phyloP scores from a whole-genome alignment of 768 basidiomycete species.

The Boletus fagicola region DNA sequence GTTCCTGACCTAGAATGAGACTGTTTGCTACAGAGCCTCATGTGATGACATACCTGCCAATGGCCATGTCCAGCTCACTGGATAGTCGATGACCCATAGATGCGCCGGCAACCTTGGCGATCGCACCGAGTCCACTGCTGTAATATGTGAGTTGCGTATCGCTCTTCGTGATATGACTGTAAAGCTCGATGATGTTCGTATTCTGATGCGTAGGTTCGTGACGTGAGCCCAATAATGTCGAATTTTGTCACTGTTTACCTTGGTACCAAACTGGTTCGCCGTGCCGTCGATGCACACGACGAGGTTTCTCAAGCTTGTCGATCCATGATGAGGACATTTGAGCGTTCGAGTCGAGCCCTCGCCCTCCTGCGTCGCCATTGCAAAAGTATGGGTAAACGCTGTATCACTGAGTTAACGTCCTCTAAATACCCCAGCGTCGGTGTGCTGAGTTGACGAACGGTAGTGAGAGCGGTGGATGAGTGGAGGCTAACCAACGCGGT shows the following conservation, averaged over 20 bases:
- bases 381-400: background rate
- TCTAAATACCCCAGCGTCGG: background rate
- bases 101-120: conserved; percentile 24
- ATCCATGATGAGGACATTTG: conserved; percentile 2
- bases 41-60: conserved; percentile 35
- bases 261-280: conserved; percentile 37
- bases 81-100: conserved; percentile 23
- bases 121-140: conserved; percentile 41
- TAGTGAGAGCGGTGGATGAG: background rate
- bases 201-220: conserved; percentile 32
- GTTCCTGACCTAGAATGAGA: conserved; percentile 28
- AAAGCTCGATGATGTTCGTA: conserved; percentile 42
- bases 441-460: background rate
- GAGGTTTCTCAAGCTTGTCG: conserved; percentile 16
- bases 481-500: background rate
- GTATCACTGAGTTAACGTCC: background rate
- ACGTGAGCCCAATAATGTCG: background rate
- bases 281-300: conserved; percentile 42
- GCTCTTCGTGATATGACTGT: conserved; percentile 36
- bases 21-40: background rate
- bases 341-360: background rate
- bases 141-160: conserved; percentile 39
- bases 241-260: conserved; percentile 18
- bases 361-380: conserved; percentile 8
- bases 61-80: conserved; percentile 34